Conservation (phyloP, 2,329 filamentous ascomycete species). For the Berkeleyomyces basicola region DNA sequence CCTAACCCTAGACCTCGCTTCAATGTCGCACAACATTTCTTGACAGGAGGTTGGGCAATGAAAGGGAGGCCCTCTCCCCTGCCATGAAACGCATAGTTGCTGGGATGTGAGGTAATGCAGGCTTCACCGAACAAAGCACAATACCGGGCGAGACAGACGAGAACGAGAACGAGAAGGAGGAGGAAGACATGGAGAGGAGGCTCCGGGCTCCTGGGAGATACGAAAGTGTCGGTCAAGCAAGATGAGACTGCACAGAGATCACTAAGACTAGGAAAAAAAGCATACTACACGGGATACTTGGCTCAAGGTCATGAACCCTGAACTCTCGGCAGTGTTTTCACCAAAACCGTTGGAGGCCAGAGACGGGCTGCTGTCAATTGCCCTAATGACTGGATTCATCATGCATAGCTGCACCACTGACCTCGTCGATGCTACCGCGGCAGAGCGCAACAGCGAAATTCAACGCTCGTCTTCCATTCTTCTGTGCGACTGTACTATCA, state of each 20-base stretch:
- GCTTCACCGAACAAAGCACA: neutral
- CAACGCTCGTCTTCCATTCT: neutral
- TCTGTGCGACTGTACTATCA: neutral
- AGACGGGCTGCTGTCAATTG: neutral
- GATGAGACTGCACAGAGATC: neutral
- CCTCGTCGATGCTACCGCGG: neutral
- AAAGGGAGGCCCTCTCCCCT: neutral
- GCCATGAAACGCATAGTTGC: neutral
- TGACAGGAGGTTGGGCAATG: neutral
- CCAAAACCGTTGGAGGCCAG: too few relatives aligned
- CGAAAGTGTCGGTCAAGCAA: slow-evolving; percentile 1
- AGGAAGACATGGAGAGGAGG: neutral
- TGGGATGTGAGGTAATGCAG: neutral
- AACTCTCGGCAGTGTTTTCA: too few relatives aligned
- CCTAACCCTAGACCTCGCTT: neutral
- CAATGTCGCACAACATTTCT: neutral
- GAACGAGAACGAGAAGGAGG: neutral
- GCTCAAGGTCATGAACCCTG: too few relatives aligned
- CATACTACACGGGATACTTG: too few relatives aligned
- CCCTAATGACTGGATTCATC: neutral
- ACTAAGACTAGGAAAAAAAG: neutral
- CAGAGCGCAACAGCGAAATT: neutral
- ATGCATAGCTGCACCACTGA: too few relatives aligned
- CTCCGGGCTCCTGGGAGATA: neutral
- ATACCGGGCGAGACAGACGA: neutral